These are phyloP conservation scores for Phyllostachys edulis DNA, from an alignment of 176 grass and related monocot genomes.

Conservation along the genomic window DNA sequence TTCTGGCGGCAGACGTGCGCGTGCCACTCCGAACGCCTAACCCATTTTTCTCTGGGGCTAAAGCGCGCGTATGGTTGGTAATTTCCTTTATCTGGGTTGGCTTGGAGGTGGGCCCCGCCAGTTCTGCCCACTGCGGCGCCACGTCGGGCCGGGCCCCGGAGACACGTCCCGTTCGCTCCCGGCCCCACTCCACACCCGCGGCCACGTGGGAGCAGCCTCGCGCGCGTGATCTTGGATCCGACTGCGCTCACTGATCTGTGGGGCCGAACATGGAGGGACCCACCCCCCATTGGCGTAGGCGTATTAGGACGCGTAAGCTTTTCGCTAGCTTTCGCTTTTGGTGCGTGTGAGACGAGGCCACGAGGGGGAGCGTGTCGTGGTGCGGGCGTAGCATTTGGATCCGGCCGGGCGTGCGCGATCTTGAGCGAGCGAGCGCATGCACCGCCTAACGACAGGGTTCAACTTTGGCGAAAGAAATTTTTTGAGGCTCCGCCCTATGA, in stretches of 20 bases:
- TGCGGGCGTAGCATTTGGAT: neutral
- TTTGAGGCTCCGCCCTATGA: no score
- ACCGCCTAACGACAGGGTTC: neutral
- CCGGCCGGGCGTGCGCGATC: neutral
- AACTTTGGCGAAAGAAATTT: no score
- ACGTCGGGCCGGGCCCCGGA: conserved; percentile 19
- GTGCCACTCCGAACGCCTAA: neutral
- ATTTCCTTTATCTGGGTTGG: neutral
- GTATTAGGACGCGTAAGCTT: neutral
- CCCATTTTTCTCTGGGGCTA: neutral
- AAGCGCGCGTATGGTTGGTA: neutral
- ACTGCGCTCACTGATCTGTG: neutral
- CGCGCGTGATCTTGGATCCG: neutral
- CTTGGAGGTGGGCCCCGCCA: neutral
- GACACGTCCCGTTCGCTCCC: neutral
- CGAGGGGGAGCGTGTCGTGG: neutral
- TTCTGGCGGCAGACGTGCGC: neutral
- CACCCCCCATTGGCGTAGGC: neutral
- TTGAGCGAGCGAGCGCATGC: neutral
- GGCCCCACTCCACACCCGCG: neutral
- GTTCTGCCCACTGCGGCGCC: neutral
- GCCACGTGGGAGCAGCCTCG: conserved; percentile 13
- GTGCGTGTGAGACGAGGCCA: neutral
- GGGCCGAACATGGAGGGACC: fast-evolving
- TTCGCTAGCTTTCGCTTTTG: neutral